Conservation (phyloP, 176 grass and related monocot genomes). For the Oryza nivara region DNA sequence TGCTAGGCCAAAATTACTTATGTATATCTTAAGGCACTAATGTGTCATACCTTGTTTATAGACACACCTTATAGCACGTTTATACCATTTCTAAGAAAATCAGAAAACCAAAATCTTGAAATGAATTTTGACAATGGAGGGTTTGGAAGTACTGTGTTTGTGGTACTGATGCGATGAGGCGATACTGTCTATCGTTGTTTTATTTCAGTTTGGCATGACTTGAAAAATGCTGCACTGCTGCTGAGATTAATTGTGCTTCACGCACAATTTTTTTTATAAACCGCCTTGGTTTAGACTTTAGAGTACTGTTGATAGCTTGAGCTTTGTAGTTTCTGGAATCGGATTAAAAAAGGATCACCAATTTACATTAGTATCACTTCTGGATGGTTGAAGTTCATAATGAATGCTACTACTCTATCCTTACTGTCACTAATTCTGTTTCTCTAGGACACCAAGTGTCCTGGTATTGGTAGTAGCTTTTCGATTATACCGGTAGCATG, state of each 20-base stretch:
- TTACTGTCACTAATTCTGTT: background rate
- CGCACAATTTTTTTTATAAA: background rate
- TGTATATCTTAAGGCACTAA: background rate
- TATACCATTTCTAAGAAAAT: constrained; percentile 6
- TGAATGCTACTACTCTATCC: background rate
- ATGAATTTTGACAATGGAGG: background rate
- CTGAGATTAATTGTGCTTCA: constrained; percentile 24
- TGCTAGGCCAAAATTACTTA: background rate
- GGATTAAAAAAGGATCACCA: background rate
- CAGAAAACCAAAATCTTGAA: background rate
- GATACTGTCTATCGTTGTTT: background rate
- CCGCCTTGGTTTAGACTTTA: background rate
- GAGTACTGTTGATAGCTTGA: constrained; percentile 1
- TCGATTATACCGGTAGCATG: background rate
- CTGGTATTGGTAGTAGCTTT: background rate
- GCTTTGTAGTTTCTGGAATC: background rate
- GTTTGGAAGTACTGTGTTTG: background rate
- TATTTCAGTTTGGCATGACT: constrained; percentile 7
- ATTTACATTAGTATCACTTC: background rate
- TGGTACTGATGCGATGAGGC: background rate
- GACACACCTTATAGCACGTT: constrained; percentile 6
- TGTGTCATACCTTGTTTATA: background rate
- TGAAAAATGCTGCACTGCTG: background rate
- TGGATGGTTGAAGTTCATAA: background rate
- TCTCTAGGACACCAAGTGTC: background rate